Percentiles rank a stretch among this genome's conserved stretches.
Evolutionary conservation across 306 rosid species (phyloP).

Genomic region (Casuarina glauca): DNA sequence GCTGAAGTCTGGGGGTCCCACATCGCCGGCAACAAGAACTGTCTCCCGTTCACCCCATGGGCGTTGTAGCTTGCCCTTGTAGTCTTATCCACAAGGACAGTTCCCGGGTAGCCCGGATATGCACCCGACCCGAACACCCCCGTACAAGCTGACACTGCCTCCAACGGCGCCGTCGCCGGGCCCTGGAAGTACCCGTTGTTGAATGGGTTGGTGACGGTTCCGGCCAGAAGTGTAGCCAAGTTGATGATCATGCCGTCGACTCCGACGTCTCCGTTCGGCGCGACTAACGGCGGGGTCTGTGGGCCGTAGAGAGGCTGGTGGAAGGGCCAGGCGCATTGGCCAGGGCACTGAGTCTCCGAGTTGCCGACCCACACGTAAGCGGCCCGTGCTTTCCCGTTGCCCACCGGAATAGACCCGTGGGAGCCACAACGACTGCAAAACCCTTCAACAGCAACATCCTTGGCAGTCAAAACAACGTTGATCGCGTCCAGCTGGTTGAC

Average conservation of each 20-base stretch:
- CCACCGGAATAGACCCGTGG: conserved; percentile 47
- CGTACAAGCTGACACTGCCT: conserved; percentile 83
- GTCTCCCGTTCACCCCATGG: conserved; percentile 63
- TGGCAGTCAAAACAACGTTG: conserved; percentile 64
- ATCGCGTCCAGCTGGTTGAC: conserved; percentile 47
- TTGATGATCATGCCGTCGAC: conserved; percentile 86
- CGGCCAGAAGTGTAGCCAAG: conserved; percentile 82
- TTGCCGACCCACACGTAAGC: conserved; percentile 91
- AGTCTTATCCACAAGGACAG: conserved; percentile 44
- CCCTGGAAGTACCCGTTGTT: conserved; percentile 87
- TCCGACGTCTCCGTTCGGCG: conserved; percentile 95
- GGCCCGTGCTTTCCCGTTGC: conserved; percentile 18
- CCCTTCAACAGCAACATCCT: conserved; percentile 73
- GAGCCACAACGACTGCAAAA: conserved; percentile 83
- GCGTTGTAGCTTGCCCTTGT: conserved; percentile 86
- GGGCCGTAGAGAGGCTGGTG: conserved; percentile 95
- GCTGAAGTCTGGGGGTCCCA: conserved; percentile 79
- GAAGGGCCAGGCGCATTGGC: conserved; percentile 95
- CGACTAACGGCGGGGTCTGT: conserved; percentile 70
- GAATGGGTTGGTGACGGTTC: conserved; percentile 88
- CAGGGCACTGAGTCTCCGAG: conserved; percentile 83
- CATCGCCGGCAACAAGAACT: conserved; percentile 80
- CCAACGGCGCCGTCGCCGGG: conserved; percentile 70
- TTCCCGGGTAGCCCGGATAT: conserved; percentile 86
- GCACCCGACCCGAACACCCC: conserved; percentile 77